Evolutionary conservation across 768 basidiomycete genomes (phyloP), one percentile per base, ranked within the genome.

Genomic region (Suillus bovinus): DNA sequence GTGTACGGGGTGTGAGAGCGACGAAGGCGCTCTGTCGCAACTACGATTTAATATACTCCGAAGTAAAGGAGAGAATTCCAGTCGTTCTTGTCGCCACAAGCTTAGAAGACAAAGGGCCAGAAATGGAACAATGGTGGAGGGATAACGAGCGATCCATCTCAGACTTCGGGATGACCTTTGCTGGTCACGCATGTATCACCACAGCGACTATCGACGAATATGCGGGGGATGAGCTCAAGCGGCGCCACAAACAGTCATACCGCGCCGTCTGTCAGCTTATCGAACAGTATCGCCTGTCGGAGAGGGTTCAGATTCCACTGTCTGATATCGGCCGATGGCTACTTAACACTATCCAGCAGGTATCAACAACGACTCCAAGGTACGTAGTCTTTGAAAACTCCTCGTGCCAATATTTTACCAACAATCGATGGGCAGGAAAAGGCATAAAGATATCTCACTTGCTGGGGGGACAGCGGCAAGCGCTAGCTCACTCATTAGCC

Each of bases 111-210:
- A 67, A 72, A 3, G 68, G 75, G 33, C 66, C 64, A n/a, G 70
- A 73, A 9, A 77, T 77, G 71, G 73, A 74, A 2, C 59, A 55
- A 38, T 81, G 80, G 80, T 81, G 79, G 80, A 61, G 47, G 20
- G 61, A 69, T 54, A 77, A 80, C 46, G 68, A 76, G 62, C 61
- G 64, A 36, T 61, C 63, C 14, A 73, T 81, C 59, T 65, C 64
- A 20, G 61, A 58, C 31, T 67, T 76, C 42, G 70, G 70, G 14
- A 80, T 81, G 70, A 54, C 62, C 10, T 79, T 80, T 22, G 66
- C 72, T 41, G 78, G 73, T 2, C 73, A 78, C 22, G 80, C 76
- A 17, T 82, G 81, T 58, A 69, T 81, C 58, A 80, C 79, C 17
- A 75, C 79, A 4, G 65, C 67, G n/a, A 64, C 11, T 22, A 72